These are phyloP conservation scores for Scutellaria galericulata DNA, from an alignment of 257 asterid species.

Conservation along the genomic window DNA sequence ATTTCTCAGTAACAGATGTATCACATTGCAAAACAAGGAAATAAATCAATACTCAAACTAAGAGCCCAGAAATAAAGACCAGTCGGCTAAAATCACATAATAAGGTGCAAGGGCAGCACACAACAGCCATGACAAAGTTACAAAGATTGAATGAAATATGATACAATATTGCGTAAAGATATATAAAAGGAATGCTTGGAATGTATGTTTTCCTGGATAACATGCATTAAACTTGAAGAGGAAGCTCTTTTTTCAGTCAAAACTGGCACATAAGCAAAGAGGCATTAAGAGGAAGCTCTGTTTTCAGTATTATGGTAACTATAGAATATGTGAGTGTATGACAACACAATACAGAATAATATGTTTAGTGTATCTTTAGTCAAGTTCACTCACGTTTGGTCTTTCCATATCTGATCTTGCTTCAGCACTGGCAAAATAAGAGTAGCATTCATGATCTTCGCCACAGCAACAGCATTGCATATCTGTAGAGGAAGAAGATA, in stretches of 20 bases:
- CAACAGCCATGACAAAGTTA: constrained; percentile 16
- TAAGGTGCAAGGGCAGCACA: neutral
- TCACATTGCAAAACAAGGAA: constrained; percentile 3
- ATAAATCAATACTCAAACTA: neutral
- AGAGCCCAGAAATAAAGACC: constrained; percentile 12
- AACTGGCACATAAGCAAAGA: neutral
- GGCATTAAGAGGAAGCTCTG: constrained; percentile 1
- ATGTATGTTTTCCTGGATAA: neutral
- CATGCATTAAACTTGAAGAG: constrained; percentile 4
- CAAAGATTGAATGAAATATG: constrained; percentile 3
- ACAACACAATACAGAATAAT: constrained; percentile 15
- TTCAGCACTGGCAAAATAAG: constrained; percentile 96
- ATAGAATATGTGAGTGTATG: neutral
- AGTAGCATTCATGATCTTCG: constrained; percentile 94
- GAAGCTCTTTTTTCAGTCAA: constrained; percentile 3
- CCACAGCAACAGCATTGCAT: constrained; percentile 99
- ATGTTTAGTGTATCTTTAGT: constrained; percentile 24
- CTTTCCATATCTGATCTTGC: constrained; percentile 99
- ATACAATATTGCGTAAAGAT: constrained; percentile 19
- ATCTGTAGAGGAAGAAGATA: constrained; percentile 58
- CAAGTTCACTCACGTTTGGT: constrained; percentile 87
- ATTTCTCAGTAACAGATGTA: neutral
- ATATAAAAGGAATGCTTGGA: neutral
- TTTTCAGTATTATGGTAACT: neutral
- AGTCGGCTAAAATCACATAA: constrained; percentile 15